Percentiles rank a stretch among this genome's conserved stretches.
These are phyloP conservation scores for Yamadazyma spencermartinsiae DNA, from an alignment of 1,139 yeast species.

Conservation along the genomic window DNA sequence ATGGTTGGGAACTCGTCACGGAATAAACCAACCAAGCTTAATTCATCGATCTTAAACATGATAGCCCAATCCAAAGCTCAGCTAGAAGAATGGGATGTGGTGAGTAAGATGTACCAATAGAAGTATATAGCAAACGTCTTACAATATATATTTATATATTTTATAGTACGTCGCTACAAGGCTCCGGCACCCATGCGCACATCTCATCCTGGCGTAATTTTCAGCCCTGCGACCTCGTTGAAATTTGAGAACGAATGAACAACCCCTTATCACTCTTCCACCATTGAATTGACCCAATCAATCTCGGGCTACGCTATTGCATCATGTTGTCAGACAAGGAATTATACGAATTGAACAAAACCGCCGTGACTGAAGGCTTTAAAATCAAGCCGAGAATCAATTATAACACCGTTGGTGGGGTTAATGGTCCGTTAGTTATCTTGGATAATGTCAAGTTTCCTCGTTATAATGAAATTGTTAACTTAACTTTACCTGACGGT, in stretches of 20 bases:
- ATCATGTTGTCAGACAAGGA: conserved; percentile 51
- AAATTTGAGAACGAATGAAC: conserved; percentile 4
- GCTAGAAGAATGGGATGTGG: conserved; percentile 46
- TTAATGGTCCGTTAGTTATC: conserved; percentile 96
- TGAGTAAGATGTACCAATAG: conserved; percentile 30
- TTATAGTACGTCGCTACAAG: neutral
- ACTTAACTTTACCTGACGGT: conserved; percentile 95
- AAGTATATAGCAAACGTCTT: neutral
- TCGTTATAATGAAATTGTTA: conserved; percentile 93
- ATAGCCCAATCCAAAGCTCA: conserved; percentile 30
- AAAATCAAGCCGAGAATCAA: conserved; percentile 85
- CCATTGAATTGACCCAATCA: neutral
- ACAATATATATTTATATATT: neutral
- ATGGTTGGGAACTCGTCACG: too few relatives aligned
- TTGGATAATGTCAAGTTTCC: conserved; percentile 96
- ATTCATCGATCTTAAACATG: conserved; percentile 14
- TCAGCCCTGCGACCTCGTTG: conserved; percentile 7
- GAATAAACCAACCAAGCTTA: conserved; percentile 6
- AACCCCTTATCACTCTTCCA: conserved; percentile 12
- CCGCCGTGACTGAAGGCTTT: conserved; percentile 90
- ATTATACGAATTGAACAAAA: conserved; percentile 77
- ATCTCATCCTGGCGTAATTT: too few relatives aligned
- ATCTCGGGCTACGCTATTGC: neutral
- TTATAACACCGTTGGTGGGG: conserved; percentile 96
- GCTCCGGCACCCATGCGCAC: too few relatives aligned